Base-by-base conservation (phyloP, 768 basidiomycete genomes). In the Amanita phalloides region DNA sequence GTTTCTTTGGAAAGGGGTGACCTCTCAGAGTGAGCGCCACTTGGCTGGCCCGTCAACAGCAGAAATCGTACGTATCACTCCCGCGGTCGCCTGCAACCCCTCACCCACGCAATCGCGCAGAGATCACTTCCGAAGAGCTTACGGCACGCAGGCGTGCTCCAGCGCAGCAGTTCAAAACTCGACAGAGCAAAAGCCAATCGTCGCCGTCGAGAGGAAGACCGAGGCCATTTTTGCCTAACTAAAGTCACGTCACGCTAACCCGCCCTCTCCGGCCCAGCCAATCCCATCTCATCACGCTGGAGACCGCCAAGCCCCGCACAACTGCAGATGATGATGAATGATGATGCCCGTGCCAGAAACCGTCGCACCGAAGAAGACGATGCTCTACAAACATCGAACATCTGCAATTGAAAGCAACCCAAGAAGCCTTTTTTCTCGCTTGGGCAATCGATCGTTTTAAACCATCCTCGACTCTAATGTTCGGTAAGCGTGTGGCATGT, bases 1-100 rank as follows among this genome's bases (percentile, higher is more conserved):
- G 96, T 0, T 97, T 98, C 70, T 99, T 98, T 64, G 96, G 96
- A 21, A 99, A 99, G n/a, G 66, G 96, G 96, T 1, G 87, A 88
- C 62, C 71, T 99, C 48, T 94, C 90, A 37, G 53, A 96, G 93
- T 65, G 96, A 99, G 65, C 94, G n/a, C 95, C 6, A 90, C 82
- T 51, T 99, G 96, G 96, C 71, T 84, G 54, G 78, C 83, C 17
- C 72, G 96, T 43, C 84, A 90, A n/a, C 58, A 72, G 86, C 54
- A 73, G 75, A 58, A 78, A 79, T 67, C 75, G 90, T 83, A 48
- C 7, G 41, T 20, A 9, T 17, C 8, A 23, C 28, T 8, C 39
- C 38, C 42, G n/a, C 21, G 9, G 23, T 53, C 43, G 26, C n/a
- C 9, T 9, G 14, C 4, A 11, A 9, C 20, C 17, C 2, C 14